Evolutionary conservation across 495 filamentous ascomycete species (phyloP), one percentile per base, ranked within the genome.

Genomic region (Xylaria intraflava): DNA sequence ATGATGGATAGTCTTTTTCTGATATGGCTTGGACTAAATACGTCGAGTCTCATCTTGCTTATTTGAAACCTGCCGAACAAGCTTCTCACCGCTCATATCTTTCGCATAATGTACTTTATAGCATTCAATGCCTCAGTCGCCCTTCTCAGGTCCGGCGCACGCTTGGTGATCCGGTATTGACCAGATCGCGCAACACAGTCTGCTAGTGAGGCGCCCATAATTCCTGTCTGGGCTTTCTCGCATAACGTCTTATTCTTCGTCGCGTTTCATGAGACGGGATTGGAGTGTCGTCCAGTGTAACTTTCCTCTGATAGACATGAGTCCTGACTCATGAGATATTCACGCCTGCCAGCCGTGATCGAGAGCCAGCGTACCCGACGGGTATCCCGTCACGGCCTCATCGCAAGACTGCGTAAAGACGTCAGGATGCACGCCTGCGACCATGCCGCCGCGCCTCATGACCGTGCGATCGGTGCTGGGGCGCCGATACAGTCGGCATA

Each of bases 401-500:
- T 73, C 61, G 4, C 58, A 70, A 0, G 73, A 66, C 51, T 77
- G 68, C 45, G 64, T 68, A 16, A 75, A 50, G 45, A 81, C 76
- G 8, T 80, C 74, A 0, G 79, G 78, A 41, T 81, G 53, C 64
- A 82, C 69, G 24, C 80, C 60, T 1, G 76, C 79, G 1, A 81
- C 73, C 12, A 55, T 74, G 8, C 71, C 60, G 3, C 75, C 76
- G 12, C 42, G 59, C 55, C 67, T 59, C 1, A 70, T 75, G 16
- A 81, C 65, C 58, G 67, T 71, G 10, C 59, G 29, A 80, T 55
- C 1, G 72, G 72, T 6, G 46, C 51, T 26, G 79, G 49, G 14
- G 69, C 70, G 6, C 78, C 78, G 46, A 82, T 81, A 61, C 78
- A 80, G 59, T 82, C 78, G 20, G 69, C 27, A 52, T 56, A 44